phyloP scores from a whole-genome alignment of 1,284 basidiomycete species.

The Chalciporus piperatoides region DNA sequence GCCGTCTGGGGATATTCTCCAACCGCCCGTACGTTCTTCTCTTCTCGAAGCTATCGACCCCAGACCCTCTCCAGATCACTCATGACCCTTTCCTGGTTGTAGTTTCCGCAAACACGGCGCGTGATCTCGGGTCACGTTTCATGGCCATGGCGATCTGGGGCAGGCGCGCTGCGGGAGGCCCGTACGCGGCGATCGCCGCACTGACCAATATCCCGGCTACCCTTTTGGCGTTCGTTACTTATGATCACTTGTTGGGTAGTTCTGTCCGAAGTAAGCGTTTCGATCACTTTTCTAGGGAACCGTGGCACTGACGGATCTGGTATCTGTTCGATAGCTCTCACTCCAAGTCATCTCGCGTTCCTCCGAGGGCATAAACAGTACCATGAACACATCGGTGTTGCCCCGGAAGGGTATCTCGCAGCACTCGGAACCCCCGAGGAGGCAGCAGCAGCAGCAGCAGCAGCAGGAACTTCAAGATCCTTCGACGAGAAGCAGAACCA shows the following conservation, averaged over 20 bases:
- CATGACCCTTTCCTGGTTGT: not conserved
- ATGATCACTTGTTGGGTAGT: slow-evolving; percentile 48
- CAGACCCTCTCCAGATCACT: not conserved
- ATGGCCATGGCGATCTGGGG: slow-evolving; percentile 60
- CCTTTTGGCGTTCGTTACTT: slow-evolving; percentile 46
- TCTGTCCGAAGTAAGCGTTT: slow-evolving; percentile 27
- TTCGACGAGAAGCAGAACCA: slow-evolving; percentile 14
- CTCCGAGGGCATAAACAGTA: slow-evolving; percentile 25
- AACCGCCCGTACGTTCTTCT: slow-evolving; percentile 39
- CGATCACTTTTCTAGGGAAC: slow-evolving; percentile 2
- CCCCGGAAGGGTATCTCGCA: slow-evolving; percentile 19
- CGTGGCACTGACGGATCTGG: slow-evolving; percentile 15
- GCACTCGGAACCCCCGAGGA: slow-evolving; percentile 12
- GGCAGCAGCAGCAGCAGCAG: not conserved
- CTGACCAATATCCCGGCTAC: slow-evolving; percentile 65
- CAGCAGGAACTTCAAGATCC: slow-evolving; percentile 13
- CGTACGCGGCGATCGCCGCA: slow-evolving; percentile 60
- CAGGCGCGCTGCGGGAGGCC: slow-evolving; percentile 46
- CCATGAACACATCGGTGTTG: slow-evolving; percentile 27
- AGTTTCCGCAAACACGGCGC: slow-evolving; percentile 65
- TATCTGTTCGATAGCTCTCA: slow-evolving; percentile 17
- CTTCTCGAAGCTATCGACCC: not conserved
- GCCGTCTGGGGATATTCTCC: slow-evolving; percentile 60
- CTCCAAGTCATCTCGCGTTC: slow-evolving; percentile 23
- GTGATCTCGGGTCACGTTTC: slow-evolving; percentile 62